Evolutionary conservation across 306 rosid species (phyloP).

Genomic region (Quercus aquifolioides): DNA sequence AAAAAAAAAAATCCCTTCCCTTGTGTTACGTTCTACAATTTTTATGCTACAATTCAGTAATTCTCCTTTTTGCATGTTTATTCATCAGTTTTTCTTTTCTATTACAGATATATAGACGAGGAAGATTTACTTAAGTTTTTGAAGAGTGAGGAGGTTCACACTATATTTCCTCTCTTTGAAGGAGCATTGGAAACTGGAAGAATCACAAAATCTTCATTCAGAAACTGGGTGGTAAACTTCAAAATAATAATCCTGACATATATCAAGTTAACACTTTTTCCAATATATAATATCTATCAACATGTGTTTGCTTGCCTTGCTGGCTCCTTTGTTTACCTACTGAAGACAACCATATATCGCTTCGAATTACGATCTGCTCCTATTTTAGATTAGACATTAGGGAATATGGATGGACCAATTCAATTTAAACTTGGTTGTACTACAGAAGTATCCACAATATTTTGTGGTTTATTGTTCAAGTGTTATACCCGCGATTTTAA

Average conservation of each 20-base stretch:
- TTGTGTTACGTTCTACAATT: too few species aligned
- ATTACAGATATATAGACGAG: conserved; percentile 39
- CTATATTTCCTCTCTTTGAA: conserved; percentile 47
- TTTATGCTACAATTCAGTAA: background rate
- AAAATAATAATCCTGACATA: background rate
- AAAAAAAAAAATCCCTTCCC: too few species aligned
- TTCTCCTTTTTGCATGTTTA: background rate
- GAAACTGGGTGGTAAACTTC: conserved; percentile 47
- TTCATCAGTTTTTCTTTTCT: background rate
- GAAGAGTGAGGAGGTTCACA: conserved; percentile 36
- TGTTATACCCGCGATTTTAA: background rate
- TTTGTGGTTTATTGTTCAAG: too few species aligned
- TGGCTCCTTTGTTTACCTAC: background rate
- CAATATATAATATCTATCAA: background rate
- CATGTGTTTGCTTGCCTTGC: background rate
- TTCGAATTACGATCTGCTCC: background rate
- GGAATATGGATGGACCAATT: too few species aligned
- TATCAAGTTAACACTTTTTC: background rate
- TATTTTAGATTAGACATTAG: background rate
- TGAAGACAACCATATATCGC: background rate
- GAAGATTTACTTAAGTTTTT: conserved; percentile 43
- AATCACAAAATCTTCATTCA: conserved; percentile 42
- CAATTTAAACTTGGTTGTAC: too few species aligned
- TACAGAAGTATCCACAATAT: background rate
- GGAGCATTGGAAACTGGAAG: conserved; percentile 39